phyloP scores from a whole-genome alignment of 2,329 filamentous ascomycete genomes.

The Penicillium sp. region DNA sequence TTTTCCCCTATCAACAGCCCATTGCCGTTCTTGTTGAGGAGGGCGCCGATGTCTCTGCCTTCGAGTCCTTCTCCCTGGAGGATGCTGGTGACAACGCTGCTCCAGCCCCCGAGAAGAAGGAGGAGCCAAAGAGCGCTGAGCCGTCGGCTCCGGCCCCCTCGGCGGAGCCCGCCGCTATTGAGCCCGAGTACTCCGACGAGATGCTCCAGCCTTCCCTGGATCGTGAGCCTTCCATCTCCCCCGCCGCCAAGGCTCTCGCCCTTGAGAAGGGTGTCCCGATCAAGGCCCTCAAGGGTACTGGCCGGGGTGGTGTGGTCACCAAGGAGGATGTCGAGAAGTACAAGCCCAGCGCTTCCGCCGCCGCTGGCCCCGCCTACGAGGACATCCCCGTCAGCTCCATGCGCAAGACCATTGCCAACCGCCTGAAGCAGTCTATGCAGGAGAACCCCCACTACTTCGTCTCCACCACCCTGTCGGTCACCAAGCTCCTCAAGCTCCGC shows the following conservation, averaged over 20 bases:
- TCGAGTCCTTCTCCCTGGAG: conserved; percentile 81
- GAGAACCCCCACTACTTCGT: conserved; percentile 99
- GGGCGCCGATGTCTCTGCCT: conserved; percentile 79
- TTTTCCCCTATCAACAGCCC: conserved; percentile 59
- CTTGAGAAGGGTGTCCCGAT: conserved; percentile 80
- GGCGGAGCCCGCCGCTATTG: conserved; percentile 58
- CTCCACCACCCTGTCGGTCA: conserved; percentile 83
- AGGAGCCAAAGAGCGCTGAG: conserved; percentile 50
- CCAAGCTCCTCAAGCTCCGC: conserved; percentile 94
- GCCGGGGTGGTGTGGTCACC: conserved; percentile 81
- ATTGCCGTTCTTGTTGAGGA: conserved; percentile 96
- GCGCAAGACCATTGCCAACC: conserved; percentile 96
- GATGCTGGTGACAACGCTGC: conserved; percentile 82
- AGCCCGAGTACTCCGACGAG: conserved; percentile 72
- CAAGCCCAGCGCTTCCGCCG: conserved; percentile 54
- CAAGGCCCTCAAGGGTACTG: conserved; percentile 79
- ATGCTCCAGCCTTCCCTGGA: conserved; percentile 81
- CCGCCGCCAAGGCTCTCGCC: conserved; percentile 77
- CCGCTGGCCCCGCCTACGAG: conserved; percentile 69
- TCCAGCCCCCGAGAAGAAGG: conserved; percentile 62
- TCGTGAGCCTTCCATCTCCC: conserved; percentile 71
- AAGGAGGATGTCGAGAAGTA: conserved; percentile 92
- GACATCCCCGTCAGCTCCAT: conserved; percentile 85
- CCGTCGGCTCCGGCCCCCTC: conserved; percentile 60
- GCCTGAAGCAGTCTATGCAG: conserved; percentile 83